These are phyloP conservation scores for Kodamaea fungicola DNA, from an alignment of 1,139 yeast species.

Conservation along the genomic window DNA sequence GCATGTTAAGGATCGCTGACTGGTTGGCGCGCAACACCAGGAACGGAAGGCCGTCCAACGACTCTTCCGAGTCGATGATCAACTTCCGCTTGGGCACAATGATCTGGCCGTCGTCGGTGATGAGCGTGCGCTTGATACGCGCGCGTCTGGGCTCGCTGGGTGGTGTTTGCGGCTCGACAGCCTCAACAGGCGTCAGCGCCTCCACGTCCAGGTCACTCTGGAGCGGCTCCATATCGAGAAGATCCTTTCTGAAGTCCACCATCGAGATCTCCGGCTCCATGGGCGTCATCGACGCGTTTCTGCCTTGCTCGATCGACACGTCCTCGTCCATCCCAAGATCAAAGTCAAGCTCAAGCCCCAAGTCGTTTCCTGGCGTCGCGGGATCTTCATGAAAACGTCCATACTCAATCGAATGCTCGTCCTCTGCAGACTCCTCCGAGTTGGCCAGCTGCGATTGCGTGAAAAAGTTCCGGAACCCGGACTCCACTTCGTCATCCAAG, in stretches of 20 bases:
- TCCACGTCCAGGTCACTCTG: constrained; percentile 9
- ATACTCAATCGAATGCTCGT: constrained; percentile 55
- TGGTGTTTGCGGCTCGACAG: constrained; percentile 17
- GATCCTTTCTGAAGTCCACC: constrained; percentile 18
- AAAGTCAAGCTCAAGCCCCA: constrained; percentile 53
- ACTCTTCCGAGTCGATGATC: constrained; percentile 31
- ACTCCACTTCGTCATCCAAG: constrained; percentile 42
- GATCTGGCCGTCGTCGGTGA: constrained; percentile 38
- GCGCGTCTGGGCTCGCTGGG: constrained; percentile 12
- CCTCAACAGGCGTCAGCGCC: constrained; percentile 9
- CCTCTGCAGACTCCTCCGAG: constrained; percentile 11
- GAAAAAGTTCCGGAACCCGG: constrained; percentile 5
- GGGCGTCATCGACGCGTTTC: constrained; percentile 28
- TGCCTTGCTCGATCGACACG: constrained; percentile 43
- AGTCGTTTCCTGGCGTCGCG: constrained; percentile 30
- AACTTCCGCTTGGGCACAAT: constrained; percentile 39
- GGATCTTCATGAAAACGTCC: constrained; percentile 42
- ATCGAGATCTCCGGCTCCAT: constrained; percentile 30
- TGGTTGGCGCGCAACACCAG: constrained; percentile 34
- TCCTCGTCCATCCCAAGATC: constrained; percentile 25
- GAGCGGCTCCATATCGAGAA: constrained; percentile 4
- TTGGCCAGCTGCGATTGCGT: constrained; percentile 10
- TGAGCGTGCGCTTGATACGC: constrained; percentile 19
- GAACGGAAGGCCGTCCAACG: constrained; percentile 36
- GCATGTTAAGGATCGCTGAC: constrained; percentile 13